Percentiles rank a stretch among this genome's conserved stretches.
Conservation (phyloP, 345 rosid species). For the Bruguiera parviflora region DNA sequence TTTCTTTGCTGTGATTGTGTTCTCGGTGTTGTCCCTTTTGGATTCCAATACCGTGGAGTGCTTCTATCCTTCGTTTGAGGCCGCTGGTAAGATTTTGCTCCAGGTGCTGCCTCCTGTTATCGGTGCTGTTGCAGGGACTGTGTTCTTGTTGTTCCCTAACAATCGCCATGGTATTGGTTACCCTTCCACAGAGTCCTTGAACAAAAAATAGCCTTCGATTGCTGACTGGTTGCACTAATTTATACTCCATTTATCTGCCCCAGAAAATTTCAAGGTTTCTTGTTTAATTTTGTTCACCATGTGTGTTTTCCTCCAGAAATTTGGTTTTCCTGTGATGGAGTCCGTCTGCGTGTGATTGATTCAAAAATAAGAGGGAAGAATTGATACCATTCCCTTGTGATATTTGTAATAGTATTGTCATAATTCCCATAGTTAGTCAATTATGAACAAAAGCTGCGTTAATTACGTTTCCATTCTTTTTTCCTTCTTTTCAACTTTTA, state of each 20-base stretch:
- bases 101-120: slow-evolving; percentile 61
- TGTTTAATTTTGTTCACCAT: neutral
- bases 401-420: neutral
- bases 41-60: slow-evolving; percentile 59
- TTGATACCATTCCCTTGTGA: neutral
- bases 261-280: no score
- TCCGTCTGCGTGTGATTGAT: neutral
- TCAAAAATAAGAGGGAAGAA: neutral
- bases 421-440: neutral
- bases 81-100: slow-evolving; percentile 47
- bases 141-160: slow-evolving; percentile 66
- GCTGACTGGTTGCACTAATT: no score
- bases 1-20: slow-evolving; percentile 46
- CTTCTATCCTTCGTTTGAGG: slow-evolving; percentile 56
- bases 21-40: slow-evolving; percentile 50
- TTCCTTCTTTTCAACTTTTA: no score
- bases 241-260: no score
- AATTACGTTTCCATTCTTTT: neutral
- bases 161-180: slow-evolving; percentile 83
- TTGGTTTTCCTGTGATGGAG: neutral
- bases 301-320: neutral
- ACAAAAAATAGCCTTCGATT: neutral
- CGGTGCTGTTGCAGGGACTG: slow-evolving; percentile 43
- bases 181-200: slow-evolving; percentile 29
- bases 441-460: neutral